These are phyloP conservation scores for Emericellopsis atlantica DNA, from an alignment of 2,329 filamentous ascomycete genomes.

Conservation along the genomic window DNA sequence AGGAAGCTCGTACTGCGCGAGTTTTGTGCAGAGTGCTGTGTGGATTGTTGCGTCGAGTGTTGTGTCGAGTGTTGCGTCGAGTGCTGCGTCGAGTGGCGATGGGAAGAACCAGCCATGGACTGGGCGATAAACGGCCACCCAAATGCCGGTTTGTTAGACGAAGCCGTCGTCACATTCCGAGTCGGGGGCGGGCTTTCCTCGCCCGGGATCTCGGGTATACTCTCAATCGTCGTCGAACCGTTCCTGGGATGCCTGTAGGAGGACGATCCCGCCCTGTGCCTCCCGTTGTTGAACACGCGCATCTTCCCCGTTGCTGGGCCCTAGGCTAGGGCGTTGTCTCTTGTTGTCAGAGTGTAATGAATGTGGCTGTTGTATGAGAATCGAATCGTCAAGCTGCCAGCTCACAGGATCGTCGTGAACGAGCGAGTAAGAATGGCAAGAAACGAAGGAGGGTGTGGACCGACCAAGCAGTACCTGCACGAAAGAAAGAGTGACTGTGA, in stretches of 20 bases:
- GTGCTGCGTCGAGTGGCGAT: background rate
- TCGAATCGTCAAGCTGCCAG: background rate
- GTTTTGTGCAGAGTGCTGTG: background rate
- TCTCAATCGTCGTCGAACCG: slow-evolving; percentile 2
- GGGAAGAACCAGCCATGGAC: slow-evolving; percentile 1
- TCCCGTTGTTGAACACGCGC: slow-evolving; percentile 1
- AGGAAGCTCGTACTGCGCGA: background rate
- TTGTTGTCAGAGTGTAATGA: background rate
- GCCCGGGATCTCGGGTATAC: slow-evolving; percentile 3
- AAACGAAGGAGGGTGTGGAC: background rate
- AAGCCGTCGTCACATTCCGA: slow-evolving; percentile 3
- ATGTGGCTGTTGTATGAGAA: background rate
- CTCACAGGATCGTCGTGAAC: background rate
- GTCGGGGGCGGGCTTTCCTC: background rate
- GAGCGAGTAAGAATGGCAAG: background rate
- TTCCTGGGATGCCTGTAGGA: slow-evolving; percentile 1
- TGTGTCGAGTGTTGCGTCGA: background rate
- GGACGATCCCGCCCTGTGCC: slow-evolving; percentile 1
- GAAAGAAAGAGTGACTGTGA: slow-evolving; percentile 1
- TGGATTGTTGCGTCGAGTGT: background rate
- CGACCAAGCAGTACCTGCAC: background rate
- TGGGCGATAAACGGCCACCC: slow-evolving; percentile 3
- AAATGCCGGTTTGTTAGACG: slow-evolving; percentile 1
- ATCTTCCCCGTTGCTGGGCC: slow-evolving; percentile 1
- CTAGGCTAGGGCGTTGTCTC: background rate